phyloP scores from a whole-genome alignment of 2,329 filamentous ascomycete genomes.

The Tolypocladium guangdongense region DNA sequence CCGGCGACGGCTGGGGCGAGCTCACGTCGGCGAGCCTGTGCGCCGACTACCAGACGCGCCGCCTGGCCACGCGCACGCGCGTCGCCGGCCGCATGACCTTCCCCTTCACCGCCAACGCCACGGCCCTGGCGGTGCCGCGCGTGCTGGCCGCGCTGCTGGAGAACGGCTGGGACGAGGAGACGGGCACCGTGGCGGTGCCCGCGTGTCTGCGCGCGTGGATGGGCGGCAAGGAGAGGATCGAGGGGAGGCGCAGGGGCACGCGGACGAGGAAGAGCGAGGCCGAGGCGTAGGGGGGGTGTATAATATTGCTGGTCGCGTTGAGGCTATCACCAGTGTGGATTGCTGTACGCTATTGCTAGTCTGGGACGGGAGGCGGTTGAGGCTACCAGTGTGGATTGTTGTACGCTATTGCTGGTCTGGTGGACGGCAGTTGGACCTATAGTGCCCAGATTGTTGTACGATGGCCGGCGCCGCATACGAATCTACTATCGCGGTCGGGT shows the following conservation, averaged over 20 bases:
- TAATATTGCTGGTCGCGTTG: background rate
- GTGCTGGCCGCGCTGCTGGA: constrained; percentile 84
- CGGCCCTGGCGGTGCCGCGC: constrained; percentile 80
- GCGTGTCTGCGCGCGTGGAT: constrained; percentile 75
- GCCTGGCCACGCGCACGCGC: constrained; percentile 66
- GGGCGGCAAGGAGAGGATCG: constrained; percentile 61
- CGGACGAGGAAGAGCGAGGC: constrained; percentile 1
- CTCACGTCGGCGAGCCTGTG: constrained; percentile 85
- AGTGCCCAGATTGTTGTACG: background rate
- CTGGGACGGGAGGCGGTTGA: background rate
- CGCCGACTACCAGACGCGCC: constrained; percentile 84
- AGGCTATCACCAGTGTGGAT: background rate
- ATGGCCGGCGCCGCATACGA: background rate
- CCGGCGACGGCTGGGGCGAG: constrained; percentile 68
- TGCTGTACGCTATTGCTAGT: background rate
- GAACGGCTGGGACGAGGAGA: constrained; percentile 72
- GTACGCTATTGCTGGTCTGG: background rate
- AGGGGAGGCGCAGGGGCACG: constrained; percentile 16
- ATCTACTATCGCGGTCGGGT: background rate
- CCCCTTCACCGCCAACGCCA: constrained; percentile 89
- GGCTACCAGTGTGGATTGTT: background rate
- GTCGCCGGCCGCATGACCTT: constrained; percentile 49
- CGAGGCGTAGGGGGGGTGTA: constrained; percentile 2
- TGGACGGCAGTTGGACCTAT: background rate
- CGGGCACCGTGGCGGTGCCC: constrained; percentile 60